phyloP scores from a whole-genome alignment of 2,329 filamentous ascomycete genomes.

The Hypoxylon sp. region DNA sequence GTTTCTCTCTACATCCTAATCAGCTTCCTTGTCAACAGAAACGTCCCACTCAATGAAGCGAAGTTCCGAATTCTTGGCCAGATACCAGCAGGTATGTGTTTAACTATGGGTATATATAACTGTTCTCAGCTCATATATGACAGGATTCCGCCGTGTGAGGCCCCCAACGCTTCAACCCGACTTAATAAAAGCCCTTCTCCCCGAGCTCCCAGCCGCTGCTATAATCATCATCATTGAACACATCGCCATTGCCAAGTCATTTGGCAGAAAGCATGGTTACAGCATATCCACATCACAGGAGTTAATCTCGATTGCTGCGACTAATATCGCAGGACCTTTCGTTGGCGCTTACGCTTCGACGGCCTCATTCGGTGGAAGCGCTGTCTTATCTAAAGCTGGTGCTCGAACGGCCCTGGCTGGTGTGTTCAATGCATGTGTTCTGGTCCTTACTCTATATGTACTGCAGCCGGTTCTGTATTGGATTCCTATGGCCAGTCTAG shows the following conservation, averaged over 20 bases:
- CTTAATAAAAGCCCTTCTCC: constrained; percentile 10
- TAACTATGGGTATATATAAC: neutral
- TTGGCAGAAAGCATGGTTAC: constrained; percentile 85
- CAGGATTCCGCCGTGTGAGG: constrained; percentile 7
- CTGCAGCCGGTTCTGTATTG: constrained; percentile 5
- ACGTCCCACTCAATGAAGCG: neutral
- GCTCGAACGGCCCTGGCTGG: constrained; percentile 21
- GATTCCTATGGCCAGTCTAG: constrained; percentile 16
- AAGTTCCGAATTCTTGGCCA: constrained; percentile 18
- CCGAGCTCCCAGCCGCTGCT: constrained; percentile 75
- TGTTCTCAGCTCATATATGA: neutral
- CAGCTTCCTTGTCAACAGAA: constrained; percentile 16
- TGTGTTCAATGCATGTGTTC: constrained; percentile 1
- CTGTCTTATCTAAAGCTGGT: constrained; percentile 83
- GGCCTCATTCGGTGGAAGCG: constrained; percentile 74
- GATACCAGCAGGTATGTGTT: constrained; percentile 12
- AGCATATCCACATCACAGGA: constrained; percentile 83
- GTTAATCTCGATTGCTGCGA: constrained; percentile 80
- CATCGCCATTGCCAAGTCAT: constrained; percentile 83
- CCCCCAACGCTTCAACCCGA: constrained; percentile 5
- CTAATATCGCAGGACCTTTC: constrained; percentile 82
- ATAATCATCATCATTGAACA: constrained; percentile 86
- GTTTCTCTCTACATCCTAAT: constrained; percentile 9
- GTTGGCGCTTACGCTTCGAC: constrained; percentile 69
- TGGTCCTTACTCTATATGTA: constrained; percentile 8